Base-by-base conservation (phyloP, 2,329 filamentous ascomycete species). In the Xylariaceae sp. region DNA sequence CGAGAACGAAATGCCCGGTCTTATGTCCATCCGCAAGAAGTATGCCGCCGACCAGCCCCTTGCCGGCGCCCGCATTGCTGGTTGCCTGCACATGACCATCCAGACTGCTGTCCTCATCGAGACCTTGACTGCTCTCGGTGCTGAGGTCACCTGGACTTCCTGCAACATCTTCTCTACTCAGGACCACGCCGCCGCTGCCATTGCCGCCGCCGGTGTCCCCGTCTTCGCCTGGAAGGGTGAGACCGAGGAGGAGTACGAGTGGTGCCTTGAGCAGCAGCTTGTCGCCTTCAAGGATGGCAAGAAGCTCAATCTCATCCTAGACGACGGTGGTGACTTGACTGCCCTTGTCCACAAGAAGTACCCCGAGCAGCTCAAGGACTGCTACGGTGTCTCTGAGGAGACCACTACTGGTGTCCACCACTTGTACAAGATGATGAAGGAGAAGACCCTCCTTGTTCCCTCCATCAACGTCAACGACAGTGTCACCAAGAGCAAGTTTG, bases 141-240 rank as follows among this genome's bases (percentile, higher is more conserved):
- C 93, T 64, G 93, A 97, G 82, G 87, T 97, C 64, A 98, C 93
- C 68, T 97, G 93, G 93, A 87, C 92, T 52, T 93, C 87, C 63
- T 98, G 93, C 86, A 97, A 98, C 83, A 97, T 98, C 75, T 98
- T 96, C 86, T 93, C 87, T 70, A 97, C 92, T 63, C 92, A 96
- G 75, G 93, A 97, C 76, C 92, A 97, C 76, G 93, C 93, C 64
- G 93, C 93, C 44, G 91, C 93, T 58, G 93, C 93, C 70, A 96
- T 98, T 75, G 93, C 93, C 61, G 93, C 92, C 47, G 78, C 83
- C 44, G 93, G 92, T 70, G 86, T 94, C 57, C 91, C 92, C 64
- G 92, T 98, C 64, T 80, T 82, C 56, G 79, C 80, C 70, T 83
- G 80, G 79, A 83, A 83, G 74, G 79, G 91, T 66, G 93, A 98